Evolutionary conservation across 192 early-diverging fungal genomes (phyloP).

Genomic region (Backusella luteola): DNA sequence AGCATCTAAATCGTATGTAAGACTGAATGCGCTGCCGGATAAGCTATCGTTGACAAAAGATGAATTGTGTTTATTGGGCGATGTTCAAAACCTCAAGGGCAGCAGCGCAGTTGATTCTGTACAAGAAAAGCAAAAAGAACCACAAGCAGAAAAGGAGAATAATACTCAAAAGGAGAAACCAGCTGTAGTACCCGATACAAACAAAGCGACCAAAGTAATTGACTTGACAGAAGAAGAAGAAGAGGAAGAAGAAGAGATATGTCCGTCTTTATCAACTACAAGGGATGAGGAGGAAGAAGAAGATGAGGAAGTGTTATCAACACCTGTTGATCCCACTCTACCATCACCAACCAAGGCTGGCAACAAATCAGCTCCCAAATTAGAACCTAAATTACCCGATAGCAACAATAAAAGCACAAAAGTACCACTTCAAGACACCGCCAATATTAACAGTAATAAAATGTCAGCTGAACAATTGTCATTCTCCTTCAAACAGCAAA

Average conservation of each 20-base stretch:
- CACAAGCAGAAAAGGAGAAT: neutral
- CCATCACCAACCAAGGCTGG: too few relatives aligned
- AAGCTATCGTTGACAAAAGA: neutral
- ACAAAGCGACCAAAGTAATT: neutral
- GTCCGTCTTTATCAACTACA: conserved; percentile 7
- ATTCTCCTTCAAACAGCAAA: neutral
- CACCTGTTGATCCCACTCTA: neutral
- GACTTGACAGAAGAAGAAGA: neutral
- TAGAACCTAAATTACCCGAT: neutral
- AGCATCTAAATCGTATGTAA: conserved; percentile 40
- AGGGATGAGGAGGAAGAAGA: neutral
- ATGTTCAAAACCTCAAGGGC: neutral
- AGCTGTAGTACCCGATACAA: neutral
- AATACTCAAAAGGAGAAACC: neutral
- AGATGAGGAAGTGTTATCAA: neutral
- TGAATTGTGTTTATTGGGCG: neutral
- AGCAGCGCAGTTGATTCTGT: neutral
- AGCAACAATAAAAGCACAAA: neutral
- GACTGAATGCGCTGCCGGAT: conserved; percentile 52
- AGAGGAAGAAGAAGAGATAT: neutral
- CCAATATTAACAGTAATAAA: neutral
- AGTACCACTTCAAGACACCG: neutral
- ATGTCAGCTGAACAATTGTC: neutral
- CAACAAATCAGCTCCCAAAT: neutral
- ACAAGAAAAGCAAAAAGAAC: neutral